Evolutionary conservation across 305 asterid species (phyloP).

Genomic region (Coffea humblotiana): DNA sequence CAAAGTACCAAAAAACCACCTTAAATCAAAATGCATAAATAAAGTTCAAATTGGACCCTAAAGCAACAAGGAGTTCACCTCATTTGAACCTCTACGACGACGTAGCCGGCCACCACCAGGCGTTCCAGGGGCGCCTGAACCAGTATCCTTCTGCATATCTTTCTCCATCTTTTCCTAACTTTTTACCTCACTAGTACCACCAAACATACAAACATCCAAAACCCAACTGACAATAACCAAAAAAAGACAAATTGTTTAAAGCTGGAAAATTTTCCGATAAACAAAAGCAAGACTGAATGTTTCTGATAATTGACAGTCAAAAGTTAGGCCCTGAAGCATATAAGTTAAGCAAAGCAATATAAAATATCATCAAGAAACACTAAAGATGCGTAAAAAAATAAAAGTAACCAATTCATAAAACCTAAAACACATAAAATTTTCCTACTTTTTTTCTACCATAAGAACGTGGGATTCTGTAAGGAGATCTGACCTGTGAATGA

Average conservation of each 20-base stretch:
- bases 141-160: slow-evolving; percentile 40
- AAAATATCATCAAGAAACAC: neutral
- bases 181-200: slow-evolving; percentile 12
- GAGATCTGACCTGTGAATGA: slow-evolving; percentile 24
- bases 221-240: slow-evolving; percentile 16
- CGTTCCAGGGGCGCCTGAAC: slow-evolving; percentile 37
- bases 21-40: neutral
- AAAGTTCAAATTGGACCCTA: neutral
- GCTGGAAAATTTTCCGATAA: neutral
- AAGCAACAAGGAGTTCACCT: slow-evolving; percentile 41
- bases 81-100: slow-evolving; percentile 81
- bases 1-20: neutral
- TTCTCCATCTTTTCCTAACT: neutral
- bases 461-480: neutral
- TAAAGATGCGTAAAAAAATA: neutral
- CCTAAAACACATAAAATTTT: neutral
- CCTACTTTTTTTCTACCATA: neutral
- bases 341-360: neutral
- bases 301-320: neutral
- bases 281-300: neutral
- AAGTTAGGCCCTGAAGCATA: neutral
- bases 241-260: neutral
- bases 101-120: slow-evolving; percentile 57
- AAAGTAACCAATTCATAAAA: slow-evolving; percentile 1
- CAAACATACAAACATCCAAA: slow-evolving; percentile 32